Evolutionary conservation across 345 rosid species (phyloP), one percentile per base, ranked within the genome.

Genomic region (Rhizophora apiculata): DNA sequence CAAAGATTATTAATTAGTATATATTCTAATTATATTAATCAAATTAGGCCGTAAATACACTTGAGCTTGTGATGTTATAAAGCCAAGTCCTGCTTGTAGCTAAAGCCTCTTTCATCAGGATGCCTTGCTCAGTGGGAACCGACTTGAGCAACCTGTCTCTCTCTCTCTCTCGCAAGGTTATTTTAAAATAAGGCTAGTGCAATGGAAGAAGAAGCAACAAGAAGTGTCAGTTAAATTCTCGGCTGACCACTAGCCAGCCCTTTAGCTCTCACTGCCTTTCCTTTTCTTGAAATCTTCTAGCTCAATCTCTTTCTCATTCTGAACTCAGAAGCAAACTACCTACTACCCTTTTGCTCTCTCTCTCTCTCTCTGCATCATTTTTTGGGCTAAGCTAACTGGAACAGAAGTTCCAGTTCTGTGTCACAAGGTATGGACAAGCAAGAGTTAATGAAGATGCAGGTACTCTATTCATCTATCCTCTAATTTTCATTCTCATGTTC

Each of bases 361-460:
- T 32, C 39, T 58, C 29, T 32, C 60, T 69, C 69, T 77, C 68
- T 64, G 48, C 61, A 54, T 32, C 29, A 37, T 53, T 68, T 72
- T 39, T 1, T 54, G 26, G 29, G 26, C 59, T 54, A 8, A 24
- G 3, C 13, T 54, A 22, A 54, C 29, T 54, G 59, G 26, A 54
- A 2, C 59, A 54, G 26, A 1, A 48, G 53, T 67, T 48, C 64
- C 62, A 58, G 29, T 49, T 71, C 36, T 60, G 51, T 39, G 48
- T 39, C 54, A 9, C 62, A 7, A 65, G 76, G 26, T 22, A 91
- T 91, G 97, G 87, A 68, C 73, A 91, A 89, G 68, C 91, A 86
- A 78, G 97, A 91, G 62, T 69, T 78, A 20, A 74, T 81, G 91
- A 89, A 86, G 91, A 81, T 82, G 80, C 97, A 89, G 97, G 97